Evolutionary conservation across 176 grass and related monocot species (phyloP).

Genomic region (Ananas comosus): DNA sequence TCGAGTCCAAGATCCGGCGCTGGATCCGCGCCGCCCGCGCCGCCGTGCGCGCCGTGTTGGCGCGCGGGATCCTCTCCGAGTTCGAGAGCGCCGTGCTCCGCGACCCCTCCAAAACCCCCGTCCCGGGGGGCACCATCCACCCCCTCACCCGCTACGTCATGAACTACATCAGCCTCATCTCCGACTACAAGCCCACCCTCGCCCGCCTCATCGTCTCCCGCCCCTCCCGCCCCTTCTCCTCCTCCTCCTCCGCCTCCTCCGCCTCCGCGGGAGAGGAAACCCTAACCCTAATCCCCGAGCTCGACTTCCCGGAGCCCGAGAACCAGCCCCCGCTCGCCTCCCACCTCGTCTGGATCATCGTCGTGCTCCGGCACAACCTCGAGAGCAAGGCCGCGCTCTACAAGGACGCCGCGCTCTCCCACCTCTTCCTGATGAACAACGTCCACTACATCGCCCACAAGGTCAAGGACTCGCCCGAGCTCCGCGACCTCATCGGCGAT

Average conservation of each 20-base stretch:
- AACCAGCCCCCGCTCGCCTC: slow-evolving; percentile 47
- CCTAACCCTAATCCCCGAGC: slow-evolving; percentile 17
- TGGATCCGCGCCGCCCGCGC: slow-evolving; percentile 78
- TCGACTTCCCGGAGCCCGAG: slow-evolving; percentile 61
- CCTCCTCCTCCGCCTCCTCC: slow-evolving; percentile 50
- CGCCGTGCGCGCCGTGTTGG: slow-evolving; percentile 55
- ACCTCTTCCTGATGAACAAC: slow-evolving; percentile 92
- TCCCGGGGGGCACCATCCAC: slow-evolving; percentile 80
- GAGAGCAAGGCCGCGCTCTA: slow-evolving; percentile 71
- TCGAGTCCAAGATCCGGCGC: slow-evolving; percentile 67
- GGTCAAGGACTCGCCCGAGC: slow-evolving; percentile 63
- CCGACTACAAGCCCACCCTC: slow-evolving; percentile 77
- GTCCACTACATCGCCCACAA: slow-evolving; percentile 89
- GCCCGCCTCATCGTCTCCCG: slow-evolving; percentile 50
- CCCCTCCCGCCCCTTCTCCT: slow-evolving; percentile 31
- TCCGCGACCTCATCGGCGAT: slow-evolving; percentile 55
- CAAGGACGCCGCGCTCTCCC: slow-evolving; percentile 52
- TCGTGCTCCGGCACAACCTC: slow-evolving; percentile 73
- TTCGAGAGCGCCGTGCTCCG: slow-evolving; percentile 83
- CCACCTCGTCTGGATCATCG: slow-evolving; percentile 84
- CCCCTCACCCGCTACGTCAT: slow-evolving; percentile 93
- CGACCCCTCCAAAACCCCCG: slow-evolving; percentile 59
- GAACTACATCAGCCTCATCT: slow-evolving; percentile 80
- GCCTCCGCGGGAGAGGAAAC: not conserved
- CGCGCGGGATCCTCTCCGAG: slow-evolving; percentile 80